Conservation (phyloP, 352 stramenopile species). For the Globisporangium irregulare region DNA sequence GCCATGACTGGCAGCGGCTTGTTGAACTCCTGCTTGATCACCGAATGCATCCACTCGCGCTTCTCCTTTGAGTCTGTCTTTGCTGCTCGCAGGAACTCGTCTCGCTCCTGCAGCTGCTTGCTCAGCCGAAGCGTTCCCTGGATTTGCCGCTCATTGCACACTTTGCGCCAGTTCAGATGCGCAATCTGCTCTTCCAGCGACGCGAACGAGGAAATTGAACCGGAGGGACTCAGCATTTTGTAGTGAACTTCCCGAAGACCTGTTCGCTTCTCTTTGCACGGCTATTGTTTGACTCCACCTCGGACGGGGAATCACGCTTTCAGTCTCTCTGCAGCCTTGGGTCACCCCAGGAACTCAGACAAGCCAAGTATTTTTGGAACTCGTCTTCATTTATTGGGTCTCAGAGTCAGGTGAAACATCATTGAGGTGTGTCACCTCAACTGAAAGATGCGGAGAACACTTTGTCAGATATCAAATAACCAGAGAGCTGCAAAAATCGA, state of each 20-base stretch:
- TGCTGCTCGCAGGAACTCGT: conserved; percentile 53
- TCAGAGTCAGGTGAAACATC: neutral
- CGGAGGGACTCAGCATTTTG: conserved; percentile 4
- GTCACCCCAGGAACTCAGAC: neutral
- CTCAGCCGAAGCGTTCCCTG: conserved; percentile 50
- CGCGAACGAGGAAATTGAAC: conserved; percentile 30
- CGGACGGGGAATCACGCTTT: neutral
- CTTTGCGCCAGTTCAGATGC: conserved; percentile 69
- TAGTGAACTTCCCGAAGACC: neutral
- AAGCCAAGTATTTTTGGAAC: conserved; percentile 5
- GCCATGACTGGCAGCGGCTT: conserved; percentile 51
- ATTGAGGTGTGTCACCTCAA: neutral
- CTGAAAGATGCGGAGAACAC: neutral
- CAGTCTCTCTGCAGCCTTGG: neutral
- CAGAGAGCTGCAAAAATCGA: neutral
- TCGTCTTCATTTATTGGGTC: conserved; percentile 3
- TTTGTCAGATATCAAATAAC: neutral
- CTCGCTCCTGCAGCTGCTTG: conserved; percentile 61
- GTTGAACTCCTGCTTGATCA: conserved; percentile 55
- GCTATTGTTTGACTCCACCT: neutral
- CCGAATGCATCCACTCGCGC: conserved; percentile 42
- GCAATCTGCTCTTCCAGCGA: conserved; percentile 66
- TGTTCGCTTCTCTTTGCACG: neutral
- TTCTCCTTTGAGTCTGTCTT: conserved; percentile 38
- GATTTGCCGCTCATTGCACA: conserved; percentile 71